A percentile compares a stretch with the other conserved stretches of the same genome.
Evolutionary conservation across 2,329 filamentous ascomycete species (phyloP).

Genomic region (Pseudogymnoascus sp.): DNA sequence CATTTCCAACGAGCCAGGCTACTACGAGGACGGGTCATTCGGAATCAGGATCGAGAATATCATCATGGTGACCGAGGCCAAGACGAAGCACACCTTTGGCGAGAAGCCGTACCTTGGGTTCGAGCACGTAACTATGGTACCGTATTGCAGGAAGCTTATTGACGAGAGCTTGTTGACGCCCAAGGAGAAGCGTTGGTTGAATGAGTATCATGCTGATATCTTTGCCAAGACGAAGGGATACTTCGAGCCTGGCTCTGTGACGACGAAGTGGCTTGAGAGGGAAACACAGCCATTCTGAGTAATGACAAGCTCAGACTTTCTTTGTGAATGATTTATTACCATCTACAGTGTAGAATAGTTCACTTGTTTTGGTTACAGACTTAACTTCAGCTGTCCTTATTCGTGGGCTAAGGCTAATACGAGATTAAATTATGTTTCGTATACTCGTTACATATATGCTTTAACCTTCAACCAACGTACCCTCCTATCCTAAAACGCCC

Average conservation of each 20-base stretch:
- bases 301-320: not conserved
- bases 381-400: not conserved
- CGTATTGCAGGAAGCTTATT: slow-evolving; percentile 83
- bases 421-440: slow-evolving; percentile 3
- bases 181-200: slow-evolving; percentile 76
- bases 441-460: not conserved
- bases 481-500: not conserved
- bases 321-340: not conserved
- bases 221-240: slow-evolving; percentile 70
- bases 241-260: slow-evolving; percentile 64
- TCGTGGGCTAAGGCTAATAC: not conserved
- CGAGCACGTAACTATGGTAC: slow-evolving; percentile 95
- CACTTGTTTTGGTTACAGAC: not conserved
- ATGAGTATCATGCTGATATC: slow-evolving; percentile 75
- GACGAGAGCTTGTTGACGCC: slow-evolving; percentile 63
- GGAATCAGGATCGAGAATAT: slow-evolving; percentile 97
- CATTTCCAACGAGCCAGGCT: slow-evolving; percentile 91
- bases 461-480: not conserved
- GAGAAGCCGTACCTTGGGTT: slow-evolving; percentile 93
- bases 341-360: not conserved
- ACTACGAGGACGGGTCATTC: slow-evolving; percentile 91
- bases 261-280: slow-evolving; percentile 71
- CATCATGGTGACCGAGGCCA: slow-evolving; percentile 79
- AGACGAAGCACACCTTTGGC: slow-evolving; percentile 80
- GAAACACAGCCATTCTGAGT: slow-evolving; percentile 60